Evolutionary conservation across 306 rosid genomes (phyloP).

Genomic region (Gillenia trifoliata): DNA sequence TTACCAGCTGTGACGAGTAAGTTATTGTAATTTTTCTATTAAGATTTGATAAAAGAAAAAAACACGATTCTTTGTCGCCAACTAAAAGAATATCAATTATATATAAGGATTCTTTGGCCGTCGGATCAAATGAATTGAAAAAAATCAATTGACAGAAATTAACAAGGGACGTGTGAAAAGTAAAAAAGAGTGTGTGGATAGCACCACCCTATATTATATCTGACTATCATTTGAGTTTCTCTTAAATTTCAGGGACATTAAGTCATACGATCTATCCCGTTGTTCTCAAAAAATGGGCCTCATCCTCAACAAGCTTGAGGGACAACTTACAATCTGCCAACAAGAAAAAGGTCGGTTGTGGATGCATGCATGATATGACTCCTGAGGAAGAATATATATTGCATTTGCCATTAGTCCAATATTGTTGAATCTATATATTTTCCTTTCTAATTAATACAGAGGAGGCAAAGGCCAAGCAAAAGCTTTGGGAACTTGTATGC

Average conservation of each 20-base stretch:
- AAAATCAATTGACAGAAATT: no score
- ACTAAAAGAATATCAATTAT: no score
- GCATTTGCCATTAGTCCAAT: background rate
- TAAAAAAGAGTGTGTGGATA: no score
- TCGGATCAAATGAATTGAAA: no score
- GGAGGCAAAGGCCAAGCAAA: background rate
- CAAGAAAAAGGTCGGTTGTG: background rate
- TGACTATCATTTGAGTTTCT: background rate
- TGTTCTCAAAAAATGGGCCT: background rate
- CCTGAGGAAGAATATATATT: no score
- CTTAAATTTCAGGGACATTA: background rate
- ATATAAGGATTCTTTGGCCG: no score
- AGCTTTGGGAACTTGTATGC: background rate
- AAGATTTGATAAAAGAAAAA: no score
- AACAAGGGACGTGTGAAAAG: no score
- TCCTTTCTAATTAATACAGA: background rate
- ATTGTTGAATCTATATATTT: background rate
- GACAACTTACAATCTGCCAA: background rate
- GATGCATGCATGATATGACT: background rate
- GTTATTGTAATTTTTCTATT: background rate
- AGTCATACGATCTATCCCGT: background rate
- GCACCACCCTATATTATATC: no score
- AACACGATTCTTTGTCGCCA: background rate
- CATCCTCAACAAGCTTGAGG: background rate
- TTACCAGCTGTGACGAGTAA: background rate